A percentile compares a stretch with the other conserved stretches of the same genome.
phyloP scores from a whole-genome alignment of 208 protist genomes.

The Plasmodiophora brassicae region DNA sequence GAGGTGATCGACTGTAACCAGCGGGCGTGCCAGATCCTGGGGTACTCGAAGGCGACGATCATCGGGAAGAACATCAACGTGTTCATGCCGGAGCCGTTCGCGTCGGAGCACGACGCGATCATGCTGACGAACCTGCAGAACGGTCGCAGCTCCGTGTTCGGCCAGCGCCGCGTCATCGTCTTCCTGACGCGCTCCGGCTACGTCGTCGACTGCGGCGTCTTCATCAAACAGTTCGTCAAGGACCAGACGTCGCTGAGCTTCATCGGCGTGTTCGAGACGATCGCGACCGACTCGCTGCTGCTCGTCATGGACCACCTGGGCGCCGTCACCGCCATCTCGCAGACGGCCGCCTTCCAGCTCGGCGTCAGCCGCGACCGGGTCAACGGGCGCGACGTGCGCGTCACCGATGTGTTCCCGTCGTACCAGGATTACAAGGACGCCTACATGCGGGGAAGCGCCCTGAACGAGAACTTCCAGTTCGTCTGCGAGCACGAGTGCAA shows the following conservation, averaged over 20 bases:
- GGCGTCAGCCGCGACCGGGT: background rate
- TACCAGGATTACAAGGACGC: no score
- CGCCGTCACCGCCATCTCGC: background rate
- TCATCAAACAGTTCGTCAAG: background rate
- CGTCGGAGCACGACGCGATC: background rate
- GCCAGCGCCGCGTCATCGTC: background rate
- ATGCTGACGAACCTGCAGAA: background rate
- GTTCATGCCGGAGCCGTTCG: constrained; percentile 2
- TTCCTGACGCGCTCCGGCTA: background rate
- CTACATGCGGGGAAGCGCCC: no score
- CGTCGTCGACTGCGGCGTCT: background rate
- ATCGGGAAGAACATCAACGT: background rate
- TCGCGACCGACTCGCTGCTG: background rate
- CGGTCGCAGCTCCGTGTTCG: background rate
- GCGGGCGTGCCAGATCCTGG: background rate
- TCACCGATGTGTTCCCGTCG: background rate
- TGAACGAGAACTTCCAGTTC: no score
- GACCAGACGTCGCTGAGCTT: background rate
- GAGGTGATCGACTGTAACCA: background rate
- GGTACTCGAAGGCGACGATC: background rate
- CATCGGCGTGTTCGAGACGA: constrained; percentile 13
- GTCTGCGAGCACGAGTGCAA: no score
- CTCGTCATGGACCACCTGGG: background rate
- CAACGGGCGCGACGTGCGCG: background rate
- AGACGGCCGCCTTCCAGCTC: background rate